Evolutionary conservation across 148 eudicot genomes (phyloP).

Genomic region (Heliosperma pusillum): DNA sequence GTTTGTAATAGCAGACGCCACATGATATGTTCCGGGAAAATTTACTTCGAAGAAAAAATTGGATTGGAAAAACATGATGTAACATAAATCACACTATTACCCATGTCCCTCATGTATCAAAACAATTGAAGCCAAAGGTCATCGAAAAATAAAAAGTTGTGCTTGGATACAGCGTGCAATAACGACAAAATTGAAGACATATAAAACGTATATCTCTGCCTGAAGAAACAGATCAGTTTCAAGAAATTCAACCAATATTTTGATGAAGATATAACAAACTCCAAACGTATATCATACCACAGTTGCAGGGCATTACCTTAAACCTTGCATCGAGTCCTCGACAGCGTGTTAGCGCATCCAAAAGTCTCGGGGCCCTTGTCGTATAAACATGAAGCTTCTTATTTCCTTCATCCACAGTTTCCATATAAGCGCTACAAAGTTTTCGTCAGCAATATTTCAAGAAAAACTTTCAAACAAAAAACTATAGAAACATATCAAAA

Average conservation of each 20-base stretch:
- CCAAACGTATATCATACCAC: background rate
- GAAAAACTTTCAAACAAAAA: background rate
- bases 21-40: too few species aligned
- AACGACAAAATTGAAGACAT: background rate
- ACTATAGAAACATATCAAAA: background rate
- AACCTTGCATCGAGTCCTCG: background rate
- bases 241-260: background rate
- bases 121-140: too few species aligned
- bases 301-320: too few species aligned
- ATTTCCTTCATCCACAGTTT: background rate
- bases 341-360: background rate
- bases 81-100: too few species aligned
- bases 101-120: too few species aligned
- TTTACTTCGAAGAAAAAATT: too few species aligned
- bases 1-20: too few species aligned
- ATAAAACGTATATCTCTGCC: too few species aligned
- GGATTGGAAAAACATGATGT: too few species aligned
- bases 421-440: background rate
- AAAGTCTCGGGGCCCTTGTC: background rate
- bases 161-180: background rate
- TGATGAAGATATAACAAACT: background rate
- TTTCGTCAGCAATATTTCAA: background rate
- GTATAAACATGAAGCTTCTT: background rate
- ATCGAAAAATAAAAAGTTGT: background rate
- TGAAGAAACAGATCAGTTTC: background rate